A percentile compares a stretch with the other conserved stretches of the same genome.
phyloP scores from a whole-genome alignment of 192 early-diverging fungal genomes.

The Backusella liffmaniae region DNA sequence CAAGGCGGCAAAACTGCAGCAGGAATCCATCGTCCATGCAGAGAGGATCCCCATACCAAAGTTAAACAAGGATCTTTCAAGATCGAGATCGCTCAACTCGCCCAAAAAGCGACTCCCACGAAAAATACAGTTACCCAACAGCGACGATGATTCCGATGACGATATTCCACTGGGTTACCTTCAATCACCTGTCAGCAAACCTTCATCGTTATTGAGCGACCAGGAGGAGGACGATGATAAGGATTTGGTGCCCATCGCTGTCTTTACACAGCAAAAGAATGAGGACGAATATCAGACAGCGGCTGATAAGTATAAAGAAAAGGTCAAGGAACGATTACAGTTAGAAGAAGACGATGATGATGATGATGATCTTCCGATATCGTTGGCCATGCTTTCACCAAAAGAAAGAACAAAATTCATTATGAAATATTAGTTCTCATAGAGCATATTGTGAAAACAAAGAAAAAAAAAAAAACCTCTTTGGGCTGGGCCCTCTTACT shows the following conservation, averaged over 20 bases:
- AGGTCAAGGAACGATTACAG: conserved; percentile 20
- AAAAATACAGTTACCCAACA: background rate
- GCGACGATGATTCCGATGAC: background rate
- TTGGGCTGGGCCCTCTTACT: background rate
- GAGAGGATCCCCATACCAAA: background rate
- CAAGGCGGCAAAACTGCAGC: conserved; percentile 10
- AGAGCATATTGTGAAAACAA: background rate
- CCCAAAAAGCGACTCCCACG: background rate
- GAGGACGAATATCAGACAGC: conserved; percentile 16
- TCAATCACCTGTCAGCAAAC: conserved; percentile 3
- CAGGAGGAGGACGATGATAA: conserved; percentile 33
- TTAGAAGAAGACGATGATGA: background rate
- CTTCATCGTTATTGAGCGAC: conserved; percentile 23
- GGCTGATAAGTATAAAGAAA: conserved; percentile 32
- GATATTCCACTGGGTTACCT: background rate
- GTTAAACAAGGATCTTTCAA: background rate
- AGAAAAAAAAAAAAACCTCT: background rate
- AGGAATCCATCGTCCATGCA: background rate
- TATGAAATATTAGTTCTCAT: background rate
- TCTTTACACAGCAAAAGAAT: background rate
- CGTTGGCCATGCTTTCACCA: background rate
- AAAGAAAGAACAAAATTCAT: background rate
- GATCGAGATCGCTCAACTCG: conserved; percentile 13
- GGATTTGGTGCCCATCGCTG: conserved; percentile 29
- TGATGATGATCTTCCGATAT: conserved; percentile 16